A percentile compares a stretch with the other conserved stretches of the same genome.
Evolutionary conservation across 345 rosid species (phyloP).

Genomic region (Citrus hindsii): DNA sequence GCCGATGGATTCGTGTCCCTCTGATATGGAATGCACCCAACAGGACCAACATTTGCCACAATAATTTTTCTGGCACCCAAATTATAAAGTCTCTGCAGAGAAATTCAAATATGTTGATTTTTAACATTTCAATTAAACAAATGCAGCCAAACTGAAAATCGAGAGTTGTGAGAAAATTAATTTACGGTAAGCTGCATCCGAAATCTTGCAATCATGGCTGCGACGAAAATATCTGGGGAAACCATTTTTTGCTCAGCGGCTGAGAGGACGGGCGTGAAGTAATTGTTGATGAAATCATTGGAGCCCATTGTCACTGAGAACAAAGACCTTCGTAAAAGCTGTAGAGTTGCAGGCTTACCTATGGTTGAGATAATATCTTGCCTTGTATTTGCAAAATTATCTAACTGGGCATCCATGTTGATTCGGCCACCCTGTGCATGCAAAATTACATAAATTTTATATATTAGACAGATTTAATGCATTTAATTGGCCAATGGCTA

Average conservation of each 20-base stretch:
- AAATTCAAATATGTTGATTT: background rate
- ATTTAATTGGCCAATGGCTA: background rate
- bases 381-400: constrained; percentile 50
- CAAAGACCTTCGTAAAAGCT: constrained; percentile 32
- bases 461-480: background rate
- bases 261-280: constrained; percentile 58
- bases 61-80: constrained; percentile 67
- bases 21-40: constrained; percentile 78
- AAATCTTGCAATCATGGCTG: constrained; percentile 47
- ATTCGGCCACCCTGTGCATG: constrained; percentile 55
- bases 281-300: constrained; percentile 74
- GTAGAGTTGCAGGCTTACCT: constrained; percentile 38
- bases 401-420: constrained; percentile 57
- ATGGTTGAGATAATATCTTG: constrained; percentile 38
- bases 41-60: constrained; percentile 68
- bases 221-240: constrained; percentile 51
- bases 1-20: constrained; percentile 44
- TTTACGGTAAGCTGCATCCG: constrained; percentile 60
- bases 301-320: constrained; percentile 71
- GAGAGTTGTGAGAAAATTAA: background rate
- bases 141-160: background rate
- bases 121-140: background rate
- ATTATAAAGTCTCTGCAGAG: constrained; percentile 53
- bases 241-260: constrained; percentile 32
- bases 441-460: background rate